Evolutionary conservation across 306 rosid species (phyloP).

Genomic region (Spatholobus suberectus): DNA sequence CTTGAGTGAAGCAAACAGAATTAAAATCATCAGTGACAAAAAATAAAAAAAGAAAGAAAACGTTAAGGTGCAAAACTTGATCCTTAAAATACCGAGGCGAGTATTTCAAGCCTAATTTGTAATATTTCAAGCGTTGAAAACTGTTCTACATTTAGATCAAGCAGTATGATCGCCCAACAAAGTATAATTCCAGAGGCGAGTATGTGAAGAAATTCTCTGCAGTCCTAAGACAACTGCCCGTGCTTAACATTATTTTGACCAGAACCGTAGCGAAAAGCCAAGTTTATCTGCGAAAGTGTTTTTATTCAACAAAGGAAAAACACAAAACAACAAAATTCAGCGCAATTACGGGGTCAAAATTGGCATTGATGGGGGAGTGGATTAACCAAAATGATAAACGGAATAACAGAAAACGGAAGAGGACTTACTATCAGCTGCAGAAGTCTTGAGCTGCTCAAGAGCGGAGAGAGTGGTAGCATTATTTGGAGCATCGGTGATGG

Average conservation of each 20-base stretch:
- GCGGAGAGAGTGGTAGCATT: slow-evolving; percentile 55
- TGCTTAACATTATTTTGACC: neutral
- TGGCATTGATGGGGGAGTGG: neutral
- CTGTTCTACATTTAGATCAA: neutral
- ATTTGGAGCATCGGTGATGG: slow-evolving; percentile 32
- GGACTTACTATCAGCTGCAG: slow-evolving; percentile 80
- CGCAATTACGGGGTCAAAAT: neutral
- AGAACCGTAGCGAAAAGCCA: no score
- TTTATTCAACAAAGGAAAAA: neutral
- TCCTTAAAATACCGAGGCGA: neutral
- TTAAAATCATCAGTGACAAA: neutral
- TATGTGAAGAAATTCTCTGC: neutral
- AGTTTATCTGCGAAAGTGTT: no score
- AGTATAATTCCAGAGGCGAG: neutral
- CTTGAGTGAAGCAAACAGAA: neutral
- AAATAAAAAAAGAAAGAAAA: neutral
- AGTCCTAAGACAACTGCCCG: neutral
- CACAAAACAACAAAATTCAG: neutral
- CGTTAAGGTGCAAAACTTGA: neutral
- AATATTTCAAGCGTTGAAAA: neutral
- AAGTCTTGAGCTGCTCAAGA: slow-evolving; percentile 91
- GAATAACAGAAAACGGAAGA: neutral
- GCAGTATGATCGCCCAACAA: neutral
- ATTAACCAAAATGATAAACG: neutral
- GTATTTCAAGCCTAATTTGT: no score